Conservation (phyloP, 139 green algal genomes). For the Limnomonas spitsbergensis region DNA sequence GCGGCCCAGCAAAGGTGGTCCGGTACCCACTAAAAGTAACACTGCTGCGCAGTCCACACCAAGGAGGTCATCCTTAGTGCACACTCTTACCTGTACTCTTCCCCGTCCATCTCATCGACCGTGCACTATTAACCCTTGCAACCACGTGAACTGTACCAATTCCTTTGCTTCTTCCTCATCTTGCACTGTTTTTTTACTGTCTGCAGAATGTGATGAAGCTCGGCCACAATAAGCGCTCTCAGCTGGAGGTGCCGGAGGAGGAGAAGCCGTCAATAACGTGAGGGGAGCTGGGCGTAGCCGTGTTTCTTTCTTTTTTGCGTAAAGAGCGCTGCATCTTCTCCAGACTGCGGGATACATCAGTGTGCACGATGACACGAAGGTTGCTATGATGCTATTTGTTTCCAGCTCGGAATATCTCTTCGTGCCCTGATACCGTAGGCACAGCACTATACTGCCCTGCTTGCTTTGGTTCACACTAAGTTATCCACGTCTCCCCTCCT, state of each 20-base stretch:
- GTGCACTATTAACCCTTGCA: too few relatives aligned
- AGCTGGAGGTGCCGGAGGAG: conserved; percentile 23
- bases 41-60: too few relatives aligned
- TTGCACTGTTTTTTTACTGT: background rate
- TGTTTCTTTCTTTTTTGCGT: too few relatives aligned
- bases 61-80: too few relatives aligned
- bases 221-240: conserved; percentile 69
- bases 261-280: conserved; percentile 29
- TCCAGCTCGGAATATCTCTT: conserved; percentile 7
- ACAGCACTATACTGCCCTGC: background rate
- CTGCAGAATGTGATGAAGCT: conserved; percentile 87
- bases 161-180: background rate
- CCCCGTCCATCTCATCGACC: too few relatives aligned
- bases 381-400: background rate
- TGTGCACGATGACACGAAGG: background rate
- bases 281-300: too few relatives aligned
- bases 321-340: too few relatives aligned
- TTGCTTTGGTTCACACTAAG: background rate
- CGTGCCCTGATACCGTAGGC: background rate
- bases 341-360: too few relatives aligned
- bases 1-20: too few relatives aligned
- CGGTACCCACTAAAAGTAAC: too few relatives aligned
- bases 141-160: too few relatives aligned
- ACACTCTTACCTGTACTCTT: too few relatives aligned
- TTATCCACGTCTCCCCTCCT: background rate